phyloP scores from a whole-genome alignment of 2,329 filamentous ascomycete species.

The Curvularia eragrostidis region DNA sequence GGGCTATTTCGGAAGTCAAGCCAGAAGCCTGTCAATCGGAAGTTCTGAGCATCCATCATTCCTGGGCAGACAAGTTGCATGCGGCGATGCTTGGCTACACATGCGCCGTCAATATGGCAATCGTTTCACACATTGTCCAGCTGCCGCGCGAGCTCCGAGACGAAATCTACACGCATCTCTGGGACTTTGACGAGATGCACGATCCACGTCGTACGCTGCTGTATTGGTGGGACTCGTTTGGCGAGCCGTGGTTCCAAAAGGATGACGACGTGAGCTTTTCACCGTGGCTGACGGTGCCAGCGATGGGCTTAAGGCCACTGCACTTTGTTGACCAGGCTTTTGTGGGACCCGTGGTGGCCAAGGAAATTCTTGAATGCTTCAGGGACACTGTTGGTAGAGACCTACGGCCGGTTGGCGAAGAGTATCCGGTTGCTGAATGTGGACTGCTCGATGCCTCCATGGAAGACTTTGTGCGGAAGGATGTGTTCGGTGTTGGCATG shows the following conservation, averaged over 20 bases:
- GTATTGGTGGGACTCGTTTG: slow-evolving; percentile 14
- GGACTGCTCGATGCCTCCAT: slow-evolving; percentile 5
- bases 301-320: slow-evolving; percentile 5
- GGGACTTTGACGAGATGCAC: neutral
- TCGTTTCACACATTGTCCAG: slow-evolving; percentile 5
- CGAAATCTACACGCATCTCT: slow-evolving; percentile 11
- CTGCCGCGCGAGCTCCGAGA: slow-evolving; percentile 17
- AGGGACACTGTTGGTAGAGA: slow-evolving; percentile 11
- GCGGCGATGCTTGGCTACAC: slow-evolving; percentile 3
- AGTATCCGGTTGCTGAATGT: slow-evolving; percentile 6
- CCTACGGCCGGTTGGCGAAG: slow-evolving; percentile 4
- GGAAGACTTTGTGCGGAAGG: slow-evolving; percentile 13
- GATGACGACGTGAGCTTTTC: neutral
- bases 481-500: slow-evolving; percentile 10
- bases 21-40: neutral
- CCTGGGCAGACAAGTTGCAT: slow-evolving; percentile 5
- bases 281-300: neutral
- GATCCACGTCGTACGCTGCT: slow-evolving; percentile 9
- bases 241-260: slow-evolving; percentile 10
- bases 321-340: slow-evolving; percentile 16
- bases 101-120: slow-evolving; percentile 6
- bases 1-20: neutral
- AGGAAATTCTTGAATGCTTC: slow-evolving; percentile 9
- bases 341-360: slow-evolving; percentile 6
- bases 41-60: neutral